Evolutionary conservation across 2,329 filamentous ascomycete genomes (phyloP).

Genomic region (Sarocladium oryzae): DNA sequence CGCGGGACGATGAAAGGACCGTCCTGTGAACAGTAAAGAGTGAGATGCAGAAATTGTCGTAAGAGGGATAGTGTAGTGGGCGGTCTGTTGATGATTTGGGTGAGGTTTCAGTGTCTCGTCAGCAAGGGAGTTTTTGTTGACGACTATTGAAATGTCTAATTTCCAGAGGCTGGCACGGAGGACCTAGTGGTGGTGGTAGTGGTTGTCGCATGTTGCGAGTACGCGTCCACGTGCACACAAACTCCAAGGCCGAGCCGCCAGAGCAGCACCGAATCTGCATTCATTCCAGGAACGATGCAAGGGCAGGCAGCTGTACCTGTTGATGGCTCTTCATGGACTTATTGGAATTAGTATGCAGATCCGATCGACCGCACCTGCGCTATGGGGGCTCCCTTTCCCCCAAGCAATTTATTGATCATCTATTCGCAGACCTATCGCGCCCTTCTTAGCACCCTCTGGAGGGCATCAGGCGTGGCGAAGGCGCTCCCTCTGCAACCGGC

Average conservation of each 20-base stretch:
- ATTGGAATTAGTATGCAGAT: not conserved
- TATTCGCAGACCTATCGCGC: not conserved
- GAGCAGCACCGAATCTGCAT: not conserved
- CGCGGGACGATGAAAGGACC: no score
- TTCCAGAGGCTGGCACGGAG: not conserved
- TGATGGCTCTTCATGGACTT: not conserved
- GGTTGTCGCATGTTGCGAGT: not conserved
- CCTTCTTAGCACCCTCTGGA: no score
- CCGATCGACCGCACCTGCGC: not conserved
- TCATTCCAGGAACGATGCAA: conserved; percentile 2
- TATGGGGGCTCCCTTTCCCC: not conserved
- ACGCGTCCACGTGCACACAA: not conserved
- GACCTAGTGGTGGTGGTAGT: not conserved
- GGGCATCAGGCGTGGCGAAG: no score
- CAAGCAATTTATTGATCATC: not conserved
- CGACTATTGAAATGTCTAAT: conserved; percentile 3
- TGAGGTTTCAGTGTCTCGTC: not conserved
- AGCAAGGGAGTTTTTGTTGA: not conserved
- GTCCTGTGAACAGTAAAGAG: no score
- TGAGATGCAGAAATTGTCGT: no score
- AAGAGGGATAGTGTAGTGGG: not conserved
- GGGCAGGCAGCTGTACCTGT: not conserved
- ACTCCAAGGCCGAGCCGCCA: no score
- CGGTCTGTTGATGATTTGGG: not conserved
- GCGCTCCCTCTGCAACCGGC: no score